Base-by-base conservation (phyloP, 192 early-diverging fungal genomes). In the Coemansia sp. region DNA sequence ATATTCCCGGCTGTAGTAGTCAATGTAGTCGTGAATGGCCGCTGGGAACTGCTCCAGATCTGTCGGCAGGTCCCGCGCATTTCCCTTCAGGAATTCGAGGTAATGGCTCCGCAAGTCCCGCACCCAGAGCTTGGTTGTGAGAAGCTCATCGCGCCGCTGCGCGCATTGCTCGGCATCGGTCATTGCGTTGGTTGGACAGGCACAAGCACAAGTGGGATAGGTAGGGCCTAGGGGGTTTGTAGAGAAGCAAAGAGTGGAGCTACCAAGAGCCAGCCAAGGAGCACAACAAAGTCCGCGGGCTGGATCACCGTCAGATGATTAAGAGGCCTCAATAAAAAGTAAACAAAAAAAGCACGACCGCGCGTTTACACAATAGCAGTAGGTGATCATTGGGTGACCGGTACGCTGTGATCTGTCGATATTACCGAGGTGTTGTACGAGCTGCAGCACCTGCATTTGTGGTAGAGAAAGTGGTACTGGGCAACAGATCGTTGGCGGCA, bases 381-480 rank as follows among this genome's bases (percentile, higher is more conserved):
- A n/a, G n/a, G n/a, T n/a, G n/a, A n/a, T n/a, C n/a, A n/a, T n/a
- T n/a, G n/a, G n/a, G n/a, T n/a, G n/a, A n/a, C n/a, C n/a, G n/a
- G n/a, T n/a, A n/a, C n/a, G n/a, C n/a, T n/a, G n/a, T n/a, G n/a
- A n/a, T n/a, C n/a, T n/a, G 55, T 63, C 1, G 63, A 57, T 13
- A 75, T 35, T 6, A 75, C 42, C 1, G 40, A 85, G 2, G 92
- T 98, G 56, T 95, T 98, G 64, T 89, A 98, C n/a, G 89, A 86
- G 20, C 58, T 45, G 62, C 95, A 98, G 20, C 73, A 59, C 4
- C 64, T 59, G 69, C 95, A 98, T 55, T 92, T 95, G 76, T 98
- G 95, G 56, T 98, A 96, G 5, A 98, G 43, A 67, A 96, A 98
- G 51, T 98, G 92, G 71, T 85, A 96, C 54, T 85, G 88, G 10